Percentiles rank a stretch among this genome's conserved stretches.
Conservation (phyloP, 202 grass and related monocot genomes). For the Brachypodium distachyon region DNA sequence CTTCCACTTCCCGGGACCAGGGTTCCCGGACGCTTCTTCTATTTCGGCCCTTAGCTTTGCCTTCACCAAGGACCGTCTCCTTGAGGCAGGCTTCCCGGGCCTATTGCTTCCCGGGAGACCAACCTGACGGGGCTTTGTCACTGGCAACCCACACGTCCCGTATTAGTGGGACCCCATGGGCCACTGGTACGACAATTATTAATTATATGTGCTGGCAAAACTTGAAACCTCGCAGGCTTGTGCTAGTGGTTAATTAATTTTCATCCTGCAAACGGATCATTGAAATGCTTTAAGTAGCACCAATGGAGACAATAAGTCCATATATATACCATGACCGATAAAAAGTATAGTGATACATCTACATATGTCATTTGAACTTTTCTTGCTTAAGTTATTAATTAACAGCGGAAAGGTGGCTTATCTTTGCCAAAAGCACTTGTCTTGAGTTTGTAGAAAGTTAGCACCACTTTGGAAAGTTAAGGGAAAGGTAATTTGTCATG, state of each 20-base stretch:
- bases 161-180: too few species aligned
- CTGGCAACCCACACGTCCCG: too few species aligned
- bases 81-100: too few species aligned
- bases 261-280: slow-evolving; percentile 13
- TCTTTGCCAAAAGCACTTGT: slow-evolving; percentile 42
- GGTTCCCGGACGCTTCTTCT: too few species aligned
- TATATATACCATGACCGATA: not conserved
- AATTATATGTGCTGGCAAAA: too few species aligned
- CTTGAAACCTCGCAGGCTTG: too few species aligned
- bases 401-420: slow-evolving; percentile 20
- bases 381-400: slow-evolving; percentile 26
- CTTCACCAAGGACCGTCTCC: too few species aligned
- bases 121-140: too few species aligned
- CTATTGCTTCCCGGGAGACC: too few species aligned
- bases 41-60: too few species aligned
- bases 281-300: slow-evolving; percentile 33
- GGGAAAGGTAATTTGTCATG: slow-evolving; percentile 31
- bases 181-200: too few species aligned
- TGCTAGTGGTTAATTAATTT: not conserved
- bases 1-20: too few species aligned
- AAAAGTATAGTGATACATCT: not conserved
- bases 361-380: slow-evolving; percentile 37
- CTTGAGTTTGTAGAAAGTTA: slow-evolving; percentile 52
- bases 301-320: slow-evolving; percentile 19
- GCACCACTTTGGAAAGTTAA: slow-evolving; percentile 46